Evolutionary conservation across 2,329 filamentous ascomycete species (phyloP), one percentile per base, ranked within the genome.

Genomic region (Bipolaris cookei): DNA sequence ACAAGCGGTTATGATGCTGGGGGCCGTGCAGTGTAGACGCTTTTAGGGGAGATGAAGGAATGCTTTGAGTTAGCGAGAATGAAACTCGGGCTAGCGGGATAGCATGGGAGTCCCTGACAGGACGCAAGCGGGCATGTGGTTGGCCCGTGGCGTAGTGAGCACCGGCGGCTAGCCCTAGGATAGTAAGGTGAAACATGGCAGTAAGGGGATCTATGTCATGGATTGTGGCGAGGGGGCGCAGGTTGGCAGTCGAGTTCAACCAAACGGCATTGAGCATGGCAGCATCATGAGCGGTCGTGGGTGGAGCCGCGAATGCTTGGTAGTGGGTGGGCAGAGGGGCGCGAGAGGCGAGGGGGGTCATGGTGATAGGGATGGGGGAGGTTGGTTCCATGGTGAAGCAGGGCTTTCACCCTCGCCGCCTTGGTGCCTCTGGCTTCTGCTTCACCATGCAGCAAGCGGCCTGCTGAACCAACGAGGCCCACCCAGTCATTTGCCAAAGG

Each of bases 11-110:
- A 70, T 64, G 65, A 71, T 62, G 55, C 59, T 58, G 62, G 61
- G 52, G 55, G 63, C 60, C 59, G 62, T 69, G 66, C 54, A 35
- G 43, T 35, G 37, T 34, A 38, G 21, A 20, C 68, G 68, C 67
- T 68, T 64, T 59, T 66, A 54, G 57, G 64, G 69, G 70, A 74
- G 67, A 74, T 76, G 73, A 76, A 76, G 72, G 72, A 72, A 74
- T 74, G 70, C 67, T 54, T 71, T 66, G 67, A 66, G 67, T 72
- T 67, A 66, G 68, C 64, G 65, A 70, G 51, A n/a, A 63, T 74
- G 73, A 74, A 75, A 75, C 73, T 63, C 52, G 58, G 55, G 63
- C 65, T 66, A 63, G 64, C 59, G 60, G 59, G 56, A 50, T 57
- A 58, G 61, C 57, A 46, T 53, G 65, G 63, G 56, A 56, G 23